Base-by-base conservation (phyloP, 148 eudicot genomes). In the Gaultheria prostrata region DNA sequence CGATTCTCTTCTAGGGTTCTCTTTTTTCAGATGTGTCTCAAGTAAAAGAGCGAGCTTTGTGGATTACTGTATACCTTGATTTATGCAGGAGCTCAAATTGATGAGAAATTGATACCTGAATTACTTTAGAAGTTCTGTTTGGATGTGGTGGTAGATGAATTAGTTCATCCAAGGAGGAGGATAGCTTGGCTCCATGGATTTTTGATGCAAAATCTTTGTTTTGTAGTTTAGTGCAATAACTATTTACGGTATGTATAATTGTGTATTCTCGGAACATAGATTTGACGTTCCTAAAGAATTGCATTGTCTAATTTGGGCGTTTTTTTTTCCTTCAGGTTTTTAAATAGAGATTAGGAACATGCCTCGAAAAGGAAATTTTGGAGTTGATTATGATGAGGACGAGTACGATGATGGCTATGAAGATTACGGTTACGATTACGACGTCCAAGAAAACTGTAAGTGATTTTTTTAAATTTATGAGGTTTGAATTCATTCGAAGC, bases 281-380 rank as follows among this genome's bases (percentile, higher is more conserved):
- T 63, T 59, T 80, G 6, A 63, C 21, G 14, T 72, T 32, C 26
- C 67, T 35, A 33, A 18, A 32, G 3, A 72, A 51, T 35, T 35
- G 48, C 51, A 12, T 50, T 71, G 20, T 39, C 51, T 82, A 72
- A 82, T 72, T 73, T 17, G 21, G 21, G 48, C 3, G 32, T 24
- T 3, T 71, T 70, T 50, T 17, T 12, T 67, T 63, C 48, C 6
- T 51, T 77, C 48, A 21, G 33, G 53, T 24, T 24, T 65, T 67
- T 20, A 1, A 45, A 17, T 18, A 80, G 85, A 78, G 73, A 35
- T 69, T 85, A 84, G 81, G 69, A 86, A 54, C 80, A 94, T 95
- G 98, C 91, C 98, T 85, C 98, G 95, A 32, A 95, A 95, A 88
- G 89, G 85, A 45, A 84, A 80, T n/a, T 89, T 88, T 85, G 95